These are phyloP conservation scores for Uronychia setigera DNA, from an alignment of 73 alveolate species.

Conservation along the genomic window DNA sequence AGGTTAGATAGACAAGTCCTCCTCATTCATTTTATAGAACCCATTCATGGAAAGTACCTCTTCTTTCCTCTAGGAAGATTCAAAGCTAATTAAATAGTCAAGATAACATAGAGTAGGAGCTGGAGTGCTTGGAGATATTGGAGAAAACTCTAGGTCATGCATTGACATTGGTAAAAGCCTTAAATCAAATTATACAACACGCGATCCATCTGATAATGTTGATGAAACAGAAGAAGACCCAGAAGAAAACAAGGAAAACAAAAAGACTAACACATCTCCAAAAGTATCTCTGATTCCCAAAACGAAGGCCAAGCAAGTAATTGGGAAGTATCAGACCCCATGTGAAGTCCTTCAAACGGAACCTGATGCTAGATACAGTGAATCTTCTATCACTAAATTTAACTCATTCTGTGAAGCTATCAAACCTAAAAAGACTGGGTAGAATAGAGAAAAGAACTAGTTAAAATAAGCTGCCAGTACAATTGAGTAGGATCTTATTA, in stretches of 20 bases:
- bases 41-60: neutral
- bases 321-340: too few relatives aligned
- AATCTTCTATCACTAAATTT: too few relatives aligned
- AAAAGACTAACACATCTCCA: neutral
- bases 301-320: too few relatives aligned
- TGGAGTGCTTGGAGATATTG: neutral
- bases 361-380: too few relatives aligned
- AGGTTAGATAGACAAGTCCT: neutral
- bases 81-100: neutral
- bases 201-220: constrained; percentile 1
- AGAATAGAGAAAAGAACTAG: too few relatives aligned
- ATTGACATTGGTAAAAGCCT: neutral
- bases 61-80: neutral
- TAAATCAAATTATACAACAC: neutral
- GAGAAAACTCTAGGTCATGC: neutral
- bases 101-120: neutral
- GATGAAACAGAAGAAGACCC: neutral
- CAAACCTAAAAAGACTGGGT: too few relatives aligned
- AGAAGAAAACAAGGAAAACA: neutral
- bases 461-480: too few relatives aligned
- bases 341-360: too few relatives aligned
- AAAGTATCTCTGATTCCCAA: neutral
- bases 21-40: neutral
- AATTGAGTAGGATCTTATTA: too few relatives aligned
- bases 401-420: too few relatives aligned